Base-by-base conservation (phyloP, 176 grass and related monocot species). In the Zizania latifolia region DNA sequence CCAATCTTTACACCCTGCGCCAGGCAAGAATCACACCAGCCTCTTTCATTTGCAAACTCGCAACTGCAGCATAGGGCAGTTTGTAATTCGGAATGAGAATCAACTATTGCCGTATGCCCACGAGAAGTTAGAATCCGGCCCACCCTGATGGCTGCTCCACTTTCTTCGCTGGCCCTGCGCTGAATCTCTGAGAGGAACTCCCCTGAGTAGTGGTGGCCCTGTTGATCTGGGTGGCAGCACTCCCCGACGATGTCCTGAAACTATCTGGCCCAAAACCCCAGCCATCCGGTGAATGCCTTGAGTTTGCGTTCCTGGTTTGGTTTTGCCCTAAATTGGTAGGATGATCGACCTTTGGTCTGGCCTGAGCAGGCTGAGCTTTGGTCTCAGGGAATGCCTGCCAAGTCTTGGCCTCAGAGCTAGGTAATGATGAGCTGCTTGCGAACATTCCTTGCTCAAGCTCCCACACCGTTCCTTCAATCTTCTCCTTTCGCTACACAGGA, bases 131-230 rank as follows among this genome's bases (percentile, higher is more conserved):
- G 75, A 96, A 96, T 26, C 86, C 86, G 24, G 92, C 84, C 92
- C 92, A 96, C 51, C 92, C 92, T 64, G 92, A 67, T 84, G 92
- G 92, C 32, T 85, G 84, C 2, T 90, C 84, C 51, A 58, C 39
- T 37, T 84, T 85, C 84, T 82, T 85, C 0, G 51, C 28, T 26
- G 41, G 29, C 4, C 74, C 58, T 2, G 32, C 17, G 33, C 68
- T 75, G 53, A 90, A 90, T 66, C 87, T 86, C 82, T 85, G 91
- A 2, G 87, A 90, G 40, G 87, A 85, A 59, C 69, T 83, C 69
- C 84, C 87, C 36, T 45, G 74, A 36, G 8, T 71, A 51, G 26
- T 46, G 10, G 26, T 46, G 10, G 63, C 10, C 74, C 78, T 65
- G 34, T 68, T 62, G 22, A 71, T 37, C 62, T 87, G 62, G 19